These are phyloP conservation scores for Dalbergia oliveri DNA, from an alignment of 306 rosid genomes.

Conservation along the genomic window DNA sequence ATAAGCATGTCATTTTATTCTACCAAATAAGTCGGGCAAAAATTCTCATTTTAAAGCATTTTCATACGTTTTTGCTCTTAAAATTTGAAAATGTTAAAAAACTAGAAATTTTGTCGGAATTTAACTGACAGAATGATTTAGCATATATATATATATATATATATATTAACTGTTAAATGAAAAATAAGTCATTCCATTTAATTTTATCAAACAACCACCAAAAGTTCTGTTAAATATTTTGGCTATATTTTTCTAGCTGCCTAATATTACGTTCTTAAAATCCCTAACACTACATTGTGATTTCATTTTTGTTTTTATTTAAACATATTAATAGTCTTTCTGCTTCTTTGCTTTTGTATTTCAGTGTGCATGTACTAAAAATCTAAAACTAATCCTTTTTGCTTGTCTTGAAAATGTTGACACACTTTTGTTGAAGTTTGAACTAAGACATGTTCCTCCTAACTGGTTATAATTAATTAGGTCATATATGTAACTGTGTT, in stretches of 20 bases:
- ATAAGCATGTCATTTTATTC: too few species aligned
- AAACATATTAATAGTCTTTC: not conserved
- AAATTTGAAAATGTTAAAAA: too few species aligned
- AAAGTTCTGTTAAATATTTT: too few species aligned
- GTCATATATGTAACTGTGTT: not conserved
- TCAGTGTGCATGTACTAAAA: not conserved
- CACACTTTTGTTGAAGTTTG: not conserved
- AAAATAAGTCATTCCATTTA: too few species aligned
- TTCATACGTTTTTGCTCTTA: not conserved
- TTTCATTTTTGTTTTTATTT: not conserved
- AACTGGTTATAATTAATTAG: not conserved
- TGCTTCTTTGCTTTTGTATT: too few species aligned
- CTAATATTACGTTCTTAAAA: not conserved
- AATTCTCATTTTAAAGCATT: not conserved
- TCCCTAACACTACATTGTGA: not conserved
- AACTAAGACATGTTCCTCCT: slow-evolving; percentile 29
- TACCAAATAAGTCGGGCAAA: too few species aligned
- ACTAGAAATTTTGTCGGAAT: too few species aligned
- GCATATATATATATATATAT: too few species aligned
- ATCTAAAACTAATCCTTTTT: not conserved
- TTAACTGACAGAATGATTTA: too few species aligned
- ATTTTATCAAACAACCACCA: too few species aligned
- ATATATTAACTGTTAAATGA: too few species aligned
- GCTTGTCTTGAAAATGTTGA: not conserved
- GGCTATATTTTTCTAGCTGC: too few species aligned